phyloP scores from a whole-genome alignment of 495 filamentous ascomycete species.

The Daldinia bambusicola region DNA sequence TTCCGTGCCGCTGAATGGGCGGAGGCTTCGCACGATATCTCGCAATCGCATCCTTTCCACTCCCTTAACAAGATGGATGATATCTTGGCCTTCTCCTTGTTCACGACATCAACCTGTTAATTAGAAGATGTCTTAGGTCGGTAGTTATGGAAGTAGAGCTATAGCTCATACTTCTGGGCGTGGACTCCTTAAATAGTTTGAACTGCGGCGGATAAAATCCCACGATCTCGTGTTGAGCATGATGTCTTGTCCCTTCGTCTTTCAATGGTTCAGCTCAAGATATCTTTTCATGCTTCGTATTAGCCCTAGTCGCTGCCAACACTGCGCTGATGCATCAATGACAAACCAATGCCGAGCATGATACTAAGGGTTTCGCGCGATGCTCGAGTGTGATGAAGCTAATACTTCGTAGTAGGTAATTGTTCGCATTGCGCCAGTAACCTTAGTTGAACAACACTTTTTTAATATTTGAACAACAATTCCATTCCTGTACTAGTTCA shows the following conservation, averaged over 20 bases:
- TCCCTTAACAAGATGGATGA: not conserved
- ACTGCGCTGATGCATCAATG: not conserved
- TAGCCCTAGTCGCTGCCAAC: not conserved
- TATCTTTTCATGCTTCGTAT: not conserved
- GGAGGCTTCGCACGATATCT: not conserved
- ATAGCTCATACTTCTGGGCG: not conserved
- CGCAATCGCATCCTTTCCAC: not conserved
- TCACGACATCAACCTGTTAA: not conserved
- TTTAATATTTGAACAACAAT: no score
- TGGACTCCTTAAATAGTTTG: not conserved
- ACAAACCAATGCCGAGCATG: not conserved
- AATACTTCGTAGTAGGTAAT: no score
- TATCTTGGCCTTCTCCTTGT: not conserved
- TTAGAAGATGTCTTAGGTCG: not conserved
- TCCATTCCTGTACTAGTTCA: no score
- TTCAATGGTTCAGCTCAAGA: not conserved
- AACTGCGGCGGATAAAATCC: not conserved
- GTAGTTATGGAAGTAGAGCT: not conserved
- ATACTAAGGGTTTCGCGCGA: not conserved
- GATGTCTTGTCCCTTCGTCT: not conserved
- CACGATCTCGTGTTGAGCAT: not conserved
- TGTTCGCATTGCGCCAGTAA: no score
- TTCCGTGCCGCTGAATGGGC: conserved; percentile 1
- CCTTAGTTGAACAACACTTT: no score
- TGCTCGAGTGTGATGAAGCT: not conserved